Evolutionary conservation across 805 yeast species (phyloP), one percentile per base, ranked within the genome.

Genomic region (Wickerhamiella azyma): DNA sequence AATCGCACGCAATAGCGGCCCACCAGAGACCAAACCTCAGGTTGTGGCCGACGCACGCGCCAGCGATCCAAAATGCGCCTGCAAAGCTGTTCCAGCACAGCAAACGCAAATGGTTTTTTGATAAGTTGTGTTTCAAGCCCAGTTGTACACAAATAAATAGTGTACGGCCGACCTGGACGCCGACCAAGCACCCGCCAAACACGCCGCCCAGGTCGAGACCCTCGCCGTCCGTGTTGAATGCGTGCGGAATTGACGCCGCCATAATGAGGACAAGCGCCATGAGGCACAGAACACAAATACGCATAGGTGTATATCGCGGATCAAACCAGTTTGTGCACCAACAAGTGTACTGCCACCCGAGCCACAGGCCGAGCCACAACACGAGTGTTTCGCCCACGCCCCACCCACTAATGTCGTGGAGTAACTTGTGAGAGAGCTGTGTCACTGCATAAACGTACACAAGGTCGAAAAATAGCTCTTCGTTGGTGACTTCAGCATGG

Each of bases 1-100:
- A 10, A 7, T 37, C 40, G 29, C 21, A 21, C 16, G 26, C 26
- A 11, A 37, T 24, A 11, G 29, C 40, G n/a, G 26, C 40, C 26
- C 21, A 18, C 40, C 40, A 37, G 11, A 37, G 40, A 7, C 26
- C 40, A 37, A 37, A 37, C 14, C 40, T 19, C 3, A 37, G 29
- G 29, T 37, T 16, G 29, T 37, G 40, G 17, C 40, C 40, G 11
- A 37, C 40, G 29, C 40, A 37, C 14, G 40, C 40, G n/a, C 40
- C 40, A 6, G 26, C 40, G 17, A 37, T 37, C 40, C 40, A 37
- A n/a, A 37, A 37, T 10, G 26, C 40, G 9, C 29, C 29, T 8
- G 29, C 26, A 37, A 37, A 10, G 17, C 10, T 2, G 19, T 18
- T 18, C 29, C 29, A 37, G 14, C 29, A 10, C 9, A 37, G 26